These are phyloP conservation scores for Brassica cretica DNA, from an alignment of 345 rosid species.

Conservation along the genomic window DNA sequence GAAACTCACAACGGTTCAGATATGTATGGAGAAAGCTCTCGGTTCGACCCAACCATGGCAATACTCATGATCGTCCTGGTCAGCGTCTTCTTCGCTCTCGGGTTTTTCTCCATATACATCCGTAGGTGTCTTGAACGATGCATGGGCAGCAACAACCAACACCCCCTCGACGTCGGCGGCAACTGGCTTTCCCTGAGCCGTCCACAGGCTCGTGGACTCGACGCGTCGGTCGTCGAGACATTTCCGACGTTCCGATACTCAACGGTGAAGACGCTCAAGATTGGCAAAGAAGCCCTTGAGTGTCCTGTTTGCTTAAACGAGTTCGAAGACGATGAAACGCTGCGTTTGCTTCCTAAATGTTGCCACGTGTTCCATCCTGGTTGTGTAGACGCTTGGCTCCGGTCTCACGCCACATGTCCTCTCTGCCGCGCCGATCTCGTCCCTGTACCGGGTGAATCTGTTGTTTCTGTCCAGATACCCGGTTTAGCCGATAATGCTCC, in stretches of 20 bases:
- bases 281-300: constrained; percentile 62
- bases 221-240: constrained; percentile 53
- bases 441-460: constrained; percentile 53
- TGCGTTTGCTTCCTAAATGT: constrained; percentile 83
- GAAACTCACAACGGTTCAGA: constrained; percentile 30
- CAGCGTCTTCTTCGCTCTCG: constrained; percentile 57
- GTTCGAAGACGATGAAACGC: constrained; percentile 71
- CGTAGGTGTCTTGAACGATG: constrained; percentile 53
- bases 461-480: constrained; percentile 12
- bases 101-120: constrained; percentile 71
- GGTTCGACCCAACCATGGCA: constrained; percentile 63
- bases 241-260: constrained; percentile 74
- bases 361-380: constrained; percentile 80
- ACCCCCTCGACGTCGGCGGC: constrained; percentile 6
- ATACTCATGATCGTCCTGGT: constrained; percentile 65
- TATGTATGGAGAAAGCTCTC: not conserved
- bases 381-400: constrained; percentile 83
- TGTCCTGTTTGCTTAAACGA: constrained; percentile 90
- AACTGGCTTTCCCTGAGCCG: constrained; percentile 36
- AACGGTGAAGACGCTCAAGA: constrained; percentile 58
- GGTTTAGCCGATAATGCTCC: constrained; percentile 30
- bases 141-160: constrained; percentile 10
- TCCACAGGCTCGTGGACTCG: constrained; percentile 54
- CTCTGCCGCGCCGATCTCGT: constrained; percentile 79
- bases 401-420: constrained; percentile 71